Base-by-base conservation (phyloP, 495 filamentous ascomycete genomes). In the Aspergillus conjunctus region DNA sequence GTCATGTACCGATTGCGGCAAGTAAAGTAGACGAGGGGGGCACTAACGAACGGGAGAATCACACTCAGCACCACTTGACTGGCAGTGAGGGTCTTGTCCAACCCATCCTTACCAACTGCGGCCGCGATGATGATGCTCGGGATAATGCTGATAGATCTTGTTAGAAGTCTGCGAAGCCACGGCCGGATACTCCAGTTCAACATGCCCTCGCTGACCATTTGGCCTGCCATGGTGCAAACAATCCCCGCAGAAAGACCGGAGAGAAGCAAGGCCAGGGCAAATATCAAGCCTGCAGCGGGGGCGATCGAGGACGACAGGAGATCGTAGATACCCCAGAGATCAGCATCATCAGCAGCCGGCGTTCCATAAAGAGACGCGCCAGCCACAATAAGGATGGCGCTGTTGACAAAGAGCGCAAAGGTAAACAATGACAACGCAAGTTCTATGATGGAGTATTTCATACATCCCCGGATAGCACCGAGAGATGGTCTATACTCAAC, bases 351-450 rank as follows among this genome's bases (percentile, higher is more conserved):
- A 4, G 87, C 85, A 12, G 79, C 77, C 3, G 77, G 66, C 18
- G 79, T 82, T 31, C 73, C 69, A 64, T 85, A 91, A 0, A 96
- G 85, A 1, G 88, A 86, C 6, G 91, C 87, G 34, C 91, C 92
- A 2, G 92, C 89, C 18, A 92, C 89, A 69, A 97, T 94, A 49
- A 97, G 85, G 67, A 97, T 96, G 56, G 92, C 83, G 59, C 85
- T 89, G 76, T 96, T 97, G 66, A 97, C 91, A 63, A 97, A 96
- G n/a, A 96, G 84, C 7, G 92, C 92, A 67, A 95, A 94, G 17
- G 91, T 91, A 68, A 93, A 91, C n/a, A 97, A 86, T 0, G 89
- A 90, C 33, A 93, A 62, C 34, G 84, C 70, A 30, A 95, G 79
- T 66, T 92, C 89, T 11, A 85, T 78, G 74, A 93, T 89, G 8